These are phyloP conservation scores for Suaeda aralocaspica DNA, from an alignment of 148 eudicot species.

Conservation along the genomic window DNA sequence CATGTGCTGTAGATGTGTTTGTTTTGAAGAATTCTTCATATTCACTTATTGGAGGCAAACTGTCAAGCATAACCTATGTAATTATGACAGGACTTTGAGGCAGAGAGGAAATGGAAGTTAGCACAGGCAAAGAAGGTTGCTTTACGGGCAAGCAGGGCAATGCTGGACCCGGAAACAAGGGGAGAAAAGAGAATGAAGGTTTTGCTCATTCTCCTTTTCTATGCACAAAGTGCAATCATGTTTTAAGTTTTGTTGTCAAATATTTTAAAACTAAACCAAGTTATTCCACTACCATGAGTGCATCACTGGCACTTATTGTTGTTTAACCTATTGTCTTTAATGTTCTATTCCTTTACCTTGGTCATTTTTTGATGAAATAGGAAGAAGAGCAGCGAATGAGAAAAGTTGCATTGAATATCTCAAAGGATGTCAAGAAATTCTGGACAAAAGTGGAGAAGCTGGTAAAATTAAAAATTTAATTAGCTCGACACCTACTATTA, in stretches of 20 bases:
- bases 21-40: not conserved
- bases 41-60: not conserved
- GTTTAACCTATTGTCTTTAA: not conserved
- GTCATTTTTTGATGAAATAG: conserved; percentile 36
- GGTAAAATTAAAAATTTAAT: conserved; percentile 49
- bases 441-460: conserved; percentile 99
- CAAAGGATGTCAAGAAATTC: conserved; percentile 94
- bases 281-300: not conserved
- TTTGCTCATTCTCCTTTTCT: conserved; percentile 4
- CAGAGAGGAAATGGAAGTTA: conserved; percentile 96
- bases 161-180: conserved; percentile 89
- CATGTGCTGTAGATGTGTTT: not conserved
- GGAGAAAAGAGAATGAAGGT: conserved; percentile 93
- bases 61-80: conserved; percentile 15
- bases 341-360: conserved; percentile 6
- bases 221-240: conserved; percentile 5
- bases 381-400: conserved; percentile 91
- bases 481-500: not conserved
- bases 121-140: conserved; percentile 96
- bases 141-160: conserved; percentile 93
- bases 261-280: not conserved
- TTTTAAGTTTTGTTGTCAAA: not conserved
- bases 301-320: not conserved
- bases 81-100: conserved; percentile 82
- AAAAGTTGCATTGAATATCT: conserved; percentile 84